Percentiles rank a stretch among this genome's conserved stretches.
phyloP scores from a whole-genome alignment of 2,329 filamentous ascomycete species.

The Neobulgaria alba region DNA sequence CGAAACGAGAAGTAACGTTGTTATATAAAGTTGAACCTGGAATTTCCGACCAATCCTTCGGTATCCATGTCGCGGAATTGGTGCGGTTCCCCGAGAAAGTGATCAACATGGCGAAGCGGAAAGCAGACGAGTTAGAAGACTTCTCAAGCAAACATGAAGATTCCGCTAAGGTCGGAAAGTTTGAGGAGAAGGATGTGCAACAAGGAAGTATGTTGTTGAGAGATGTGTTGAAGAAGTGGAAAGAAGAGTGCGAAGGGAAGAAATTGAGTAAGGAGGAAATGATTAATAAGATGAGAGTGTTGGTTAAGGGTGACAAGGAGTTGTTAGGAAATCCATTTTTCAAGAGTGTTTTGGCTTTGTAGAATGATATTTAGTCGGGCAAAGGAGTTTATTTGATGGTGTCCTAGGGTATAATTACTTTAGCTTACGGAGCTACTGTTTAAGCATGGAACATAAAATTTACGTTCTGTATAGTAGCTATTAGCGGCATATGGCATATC shows the following conservation, averaged over 20 bases:
- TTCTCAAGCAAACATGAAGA: conserved; percentile 74
- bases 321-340: conserved; percentile 62
- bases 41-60: conserved; percentile 94
- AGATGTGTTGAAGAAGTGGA: conserved; percentile 76
- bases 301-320: conserved; percentile 66
- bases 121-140: conserved; percentile 96
- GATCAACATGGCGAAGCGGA: conserved; percentile 97
- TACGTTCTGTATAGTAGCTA: no score
- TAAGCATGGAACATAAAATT: no score
- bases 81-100: conserved; percentile 96
- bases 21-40: conserved; percentile 95
- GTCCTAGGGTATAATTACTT: no score
- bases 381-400: conserved; percentile 1
- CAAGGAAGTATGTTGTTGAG: conserved; percentile 82
- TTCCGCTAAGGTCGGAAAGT: conserved; percentile 42
- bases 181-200: conserved; percentile 81
- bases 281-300: conserved; percentile 65
- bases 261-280: conserved; percentile 66
- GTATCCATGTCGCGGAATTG: conserved; percentile 95
- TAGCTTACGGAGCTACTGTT: no score
- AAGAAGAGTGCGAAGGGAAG: conserved; percentile 57
- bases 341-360: conserved; percentile 39
- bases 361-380: no score
- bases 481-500: no score
- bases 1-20: conserved; percentile 74